Percentiles rank a stretch among this genome's conserved stretches.
Conservation (phyloP, 306 rosid genomes). For the Pyrus pyrifolia region DNA sequence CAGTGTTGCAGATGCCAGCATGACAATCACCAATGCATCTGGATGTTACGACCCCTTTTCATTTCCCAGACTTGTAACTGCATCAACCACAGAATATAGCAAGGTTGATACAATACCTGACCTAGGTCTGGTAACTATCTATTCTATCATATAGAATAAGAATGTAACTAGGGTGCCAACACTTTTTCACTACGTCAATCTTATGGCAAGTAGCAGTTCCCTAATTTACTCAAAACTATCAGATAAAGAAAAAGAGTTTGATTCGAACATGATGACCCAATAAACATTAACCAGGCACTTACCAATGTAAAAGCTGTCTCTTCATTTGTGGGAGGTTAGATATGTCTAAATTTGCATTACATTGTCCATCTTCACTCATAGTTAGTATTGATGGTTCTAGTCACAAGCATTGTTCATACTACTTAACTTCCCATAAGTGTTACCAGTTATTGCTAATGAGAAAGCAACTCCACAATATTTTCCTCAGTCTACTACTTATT, state of each 20-base stretch:
- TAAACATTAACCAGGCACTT: neutral
- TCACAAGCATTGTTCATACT: neutral
- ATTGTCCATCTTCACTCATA: neutral
- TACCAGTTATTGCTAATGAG: neutral
- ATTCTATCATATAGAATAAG: neutral
- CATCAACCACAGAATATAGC: neutral
- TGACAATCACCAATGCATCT: neutral
- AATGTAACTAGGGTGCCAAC: neutral
- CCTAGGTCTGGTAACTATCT: neutral
- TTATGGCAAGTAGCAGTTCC: neutral
- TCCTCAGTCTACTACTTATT: neutral
- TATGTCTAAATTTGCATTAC: neutral
- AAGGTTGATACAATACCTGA: neutral
- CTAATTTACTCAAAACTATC: neutral
- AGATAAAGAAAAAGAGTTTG: neutral
- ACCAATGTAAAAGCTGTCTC: neutral
- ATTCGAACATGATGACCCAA: neutral
- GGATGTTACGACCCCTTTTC: neutral
- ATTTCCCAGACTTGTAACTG: neutral
- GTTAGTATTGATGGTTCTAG: neutral
- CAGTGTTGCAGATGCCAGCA: constrained; percentile 1
- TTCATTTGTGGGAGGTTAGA: neutral
- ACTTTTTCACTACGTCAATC: neutral
- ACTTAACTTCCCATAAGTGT: neutral
- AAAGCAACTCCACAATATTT: neutral